Percentiles rank a stretch among this genome's conserved stretches.
These are phyloP conservation scores for Candida xyloterini DNA, from an alignment of 805 yeast genomes.

Conservation along the genomic window DNA sequence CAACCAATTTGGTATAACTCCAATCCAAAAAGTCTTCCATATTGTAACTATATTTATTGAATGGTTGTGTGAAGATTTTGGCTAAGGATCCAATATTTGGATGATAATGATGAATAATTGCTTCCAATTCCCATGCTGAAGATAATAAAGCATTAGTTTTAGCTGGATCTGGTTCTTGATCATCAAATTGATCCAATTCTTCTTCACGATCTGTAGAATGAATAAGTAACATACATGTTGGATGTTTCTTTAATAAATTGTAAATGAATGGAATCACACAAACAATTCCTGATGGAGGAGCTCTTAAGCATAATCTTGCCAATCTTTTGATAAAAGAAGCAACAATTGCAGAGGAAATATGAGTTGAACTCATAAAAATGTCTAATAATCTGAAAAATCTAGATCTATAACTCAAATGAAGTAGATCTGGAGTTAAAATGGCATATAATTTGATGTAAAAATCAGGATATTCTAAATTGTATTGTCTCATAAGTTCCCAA, in stretches of 20 bases:
- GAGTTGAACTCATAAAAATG: conserved; percentile 80
- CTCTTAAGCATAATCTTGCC: conserved; percentile 67
- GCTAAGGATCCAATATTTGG: conserved; percentile 94
- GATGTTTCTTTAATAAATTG: conserved; percentile 86
- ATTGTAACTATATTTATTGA: conserved; percentile 79
- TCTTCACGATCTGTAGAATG: conserved; percentile 51
- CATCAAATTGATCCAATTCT: conserved; percentile 68
- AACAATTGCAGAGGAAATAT: conserved; percentile 74
- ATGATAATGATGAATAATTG: conserved; percentile 77
- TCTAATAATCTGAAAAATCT: conserved; percentile 87
- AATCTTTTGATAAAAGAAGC: conserved; percentile 88
- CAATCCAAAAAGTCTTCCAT: conserved; percentile 95
- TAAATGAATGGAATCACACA: conserved; percentile 87
- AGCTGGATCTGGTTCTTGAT: conserved; percentile 67
- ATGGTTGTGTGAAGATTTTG: conserved; percentile 83
- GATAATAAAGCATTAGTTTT: conserved; percentile 76
- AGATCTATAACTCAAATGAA: conserved; percentile 78
- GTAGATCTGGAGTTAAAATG: conserved; percentile 67
- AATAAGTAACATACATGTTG: conserved; percentile 86
- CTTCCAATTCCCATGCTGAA: conserved; percentile 88
- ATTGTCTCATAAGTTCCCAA: conserved; percentile 76
- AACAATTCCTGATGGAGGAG: conserved; percentile 88
- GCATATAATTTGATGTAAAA: conserved; percentile 81
- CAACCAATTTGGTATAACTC: conserved; percentile 66
- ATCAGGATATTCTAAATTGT: conserved; percentile 88